These are phyloP conservation scores for Blastobotrys proliferans DNA, from an alignment of 1,139 yeast species.

Conservation along the genomic window DNA sequence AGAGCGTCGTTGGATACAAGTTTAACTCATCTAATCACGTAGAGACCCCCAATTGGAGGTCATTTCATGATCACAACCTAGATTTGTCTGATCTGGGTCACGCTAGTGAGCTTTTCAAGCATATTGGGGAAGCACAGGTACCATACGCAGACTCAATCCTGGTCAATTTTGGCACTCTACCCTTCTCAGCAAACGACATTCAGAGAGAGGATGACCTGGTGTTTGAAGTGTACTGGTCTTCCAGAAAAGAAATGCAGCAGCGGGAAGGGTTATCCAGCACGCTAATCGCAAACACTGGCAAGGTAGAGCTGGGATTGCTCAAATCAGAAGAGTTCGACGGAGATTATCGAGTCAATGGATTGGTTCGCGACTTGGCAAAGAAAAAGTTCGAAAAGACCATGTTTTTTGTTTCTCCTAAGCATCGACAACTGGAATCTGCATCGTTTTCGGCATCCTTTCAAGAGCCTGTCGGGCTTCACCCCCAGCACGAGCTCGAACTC, in stretches of 20 bases:
- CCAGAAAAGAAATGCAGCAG: not conserved
- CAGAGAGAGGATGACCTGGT: slow-evolving; percentile 25
- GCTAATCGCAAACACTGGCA: slow-evolving; percentile 11
- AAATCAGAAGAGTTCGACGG: slow-evolving; percentile 19
- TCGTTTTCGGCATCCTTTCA: slow-evolving; percentile 28
- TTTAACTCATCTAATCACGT: slow-evolving; percentile 15
- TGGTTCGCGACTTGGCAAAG: slow-evolving; percentile 23
- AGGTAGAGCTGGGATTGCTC: slow-evolving; percentile 28
- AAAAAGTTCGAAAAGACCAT: slow-evolving; percentile 23
- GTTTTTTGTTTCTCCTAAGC: slow-evolving; percentile 23
- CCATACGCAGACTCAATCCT: slow-evolving; percentile 22
- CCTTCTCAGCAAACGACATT: slow-evolving; percentile 22
- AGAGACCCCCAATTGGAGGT: slow-evolving; percentile 27
- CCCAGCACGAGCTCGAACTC: slow-evolving; percentile 30
- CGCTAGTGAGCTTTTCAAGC: not conserved
- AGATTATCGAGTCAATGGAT: slow-evolving; percentile 26
- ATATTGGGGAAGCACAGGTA: not conserved
- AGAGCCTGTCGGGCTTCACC: slow-evolving; percentile 47
- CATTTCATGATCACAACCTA: slow-evolving; percentile 17
- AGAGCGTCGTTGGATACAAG: slow-evolving; percentile 7
- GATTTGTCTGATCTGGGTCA: no score
- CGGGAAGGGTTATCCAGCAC: not conserved
- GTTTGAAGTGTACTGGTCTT: slow-evolving; percentile 26
- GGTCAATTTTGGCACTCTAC: slow-evolving; percentile 25
- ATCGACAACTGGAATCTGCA: slow-evolving; percentile 26